These are phyloP conservation scores for Solanum pennellii DNA, from an alignment of 257 asterid genomes.

Conservation along the genomic window DNA sequence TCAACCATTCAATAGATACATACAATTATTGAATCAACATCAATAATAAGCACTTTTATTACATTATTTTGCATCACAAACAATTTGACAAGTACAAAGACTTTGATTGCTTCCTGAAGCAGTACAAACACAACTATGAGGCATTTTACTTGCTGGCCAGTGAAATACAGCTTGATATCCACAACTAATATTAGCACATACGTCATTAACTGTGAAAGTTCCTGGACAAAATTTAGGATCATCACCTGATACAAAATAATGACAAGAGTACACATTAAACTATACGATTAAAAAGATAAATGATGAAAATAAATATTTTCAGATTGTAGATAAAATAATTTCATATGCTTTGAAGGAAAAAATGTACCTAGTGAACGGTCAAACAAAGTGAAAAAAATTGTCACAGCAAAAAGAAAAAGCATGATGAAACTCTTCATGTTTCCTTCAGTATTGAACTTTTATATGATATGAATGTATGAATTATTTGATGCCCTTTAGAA, in stretches of 20 bases:
- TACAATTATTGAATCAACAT: not conserved
- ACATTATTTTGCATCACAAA: not conserved
- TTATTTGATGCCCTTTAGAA: too few species aligned
- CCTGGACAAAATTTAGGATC: not conserved
- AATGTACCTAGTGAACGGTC: not conserved
- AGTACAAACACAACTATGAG: not conserved
- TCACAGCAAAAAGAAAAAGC: not conserved
- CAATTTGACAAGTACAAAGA: not conserved
- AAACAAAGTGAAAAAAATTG: not conserved
- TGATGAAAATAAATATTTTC: not conserved
- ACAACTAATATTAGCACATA: not conserved
- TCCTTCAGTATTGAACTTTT: too few species aligned
- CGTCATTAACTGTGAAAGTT: not conserved
- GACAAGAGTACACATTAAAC: not conserved
- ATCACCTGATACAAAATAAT: not conserved
- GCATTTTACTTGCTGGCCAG: not conserved
- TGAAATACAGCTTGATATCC: not conserved
- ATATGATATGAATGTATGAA: too few species aligned
- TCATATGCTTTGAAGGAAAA: not conserved
- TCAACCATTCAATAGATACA: not conserved
- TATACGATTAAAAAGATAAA: not conserved
- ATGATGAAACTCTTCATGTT: not conserved
- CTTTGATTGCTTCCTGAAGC: not conserved
- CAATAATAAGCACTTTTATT: not conserved
- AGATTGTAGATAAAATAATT: not conserved